Evolutionary conservation across 2,329 filamentous ascomycete genomes (phyloP).

Genomic region (Ophiocordyceps polyrhachis-furcata): DNA sequence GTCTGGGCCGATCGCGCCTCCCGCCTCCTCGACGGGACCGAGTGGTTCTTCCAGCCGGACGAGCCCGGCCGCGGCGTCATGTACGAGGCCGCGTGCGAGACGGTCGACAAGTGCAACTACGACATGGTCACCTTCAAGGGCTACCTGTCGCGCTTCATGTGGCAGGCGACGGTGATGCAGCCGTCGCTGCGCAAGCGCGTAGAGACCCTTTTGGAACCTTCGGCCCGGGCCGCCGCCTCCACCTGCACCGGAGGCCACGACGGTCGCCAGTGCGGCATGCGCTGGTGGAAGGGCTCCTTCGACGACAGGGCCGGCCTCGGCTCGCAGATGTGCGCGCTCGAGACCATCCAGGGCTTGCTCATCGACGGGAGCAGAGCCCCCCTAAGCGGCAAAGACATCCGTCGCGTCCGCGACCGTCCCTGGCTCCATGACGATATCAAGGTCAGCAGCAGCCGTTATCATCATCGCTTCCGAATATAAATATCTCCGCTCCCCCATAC

Average conservation of each 20-base stretch:
- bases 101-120: slow-evolving; percentile 32
- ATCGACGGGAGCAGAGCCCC: slow-evolving; percentile 23
- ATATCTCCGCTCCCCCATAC: background rate
- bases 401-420: slow-evolving; percentile 17
- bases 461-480: background rate
- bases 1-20: slow-evolving; percentile 35
- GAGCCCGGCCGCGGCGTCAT: slow-evolving; percentile 38
- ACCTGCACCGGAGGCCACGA: slow-evolving; percentile 36
- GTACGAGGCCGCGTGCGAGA: slow-evolving; percentile 50
- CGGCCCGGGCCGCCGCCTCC: slow-evolving; percentile 34
- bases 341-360: slow-evolving; percentile 42
- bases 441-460: background rate
- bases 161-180: slow-evolving; percentile 34
- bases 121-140: slow-evolving; percentile 54
- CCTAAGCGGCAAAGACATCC: slow-evolving; percentile 27
- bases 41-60: slow-evolving; percentile 34
- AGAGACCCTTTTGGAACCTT: slow-evolving; percentile 26
- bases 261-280: slow-evolving; percentile 37
- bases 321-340: slow-evolving; percentile 46
- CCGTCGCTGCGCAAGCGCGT: slow-evolving; percentile 32
- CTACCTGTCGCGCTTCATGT: slow-evolving; percentile 47
- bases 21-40: slow-evolving; percentile 31
- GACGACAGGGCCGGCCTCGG: slow-evolving; percentile 38
- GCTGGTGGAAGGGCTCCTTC: slow-evolving; percentile 40
- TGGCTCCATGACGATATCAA: slow-evolving; percentile 7